Evolutionary conservation across 208 protist genomes (phyloP), one percentile per base, ranked within the genome.

Genomic region (Acanthamoeba sp.): DNA sequence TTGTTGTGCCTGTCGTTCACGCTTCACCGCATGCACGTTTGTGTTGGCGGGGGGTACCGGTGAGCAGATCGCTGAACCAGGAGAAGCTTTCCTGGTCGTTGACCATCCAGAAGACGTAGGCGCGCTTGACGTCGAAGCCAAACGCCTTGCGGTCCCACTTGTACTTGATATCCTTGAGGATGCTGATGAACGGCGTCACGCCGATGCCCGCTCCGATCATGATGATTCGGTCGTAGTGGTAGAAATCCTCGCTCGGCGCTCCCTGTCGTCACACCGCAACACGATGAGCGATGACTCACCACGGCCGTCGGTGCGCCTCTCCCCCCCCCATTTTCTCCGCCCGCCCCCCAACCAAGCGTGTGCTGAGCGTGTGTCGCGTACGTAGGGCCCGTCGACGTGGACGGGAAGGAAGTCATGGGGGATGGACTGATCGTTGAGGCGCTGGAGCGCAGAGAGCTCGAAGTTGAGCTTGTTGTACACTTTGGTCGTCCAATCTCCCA

Each of bases 141-240:
- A 64, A 62, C 5, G 45, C 40, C 52, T 88, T n/a, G 10, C 40
- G 22, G 12, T 95, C 52, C 34, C 95, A 38, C n/a, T 90, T 57
- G 80, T 95, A 95, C 66, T 80, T 94, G 32, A 97, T 95, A 42
- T 64, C 48, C 94, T 97, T 97, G 24, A 98, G 85, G 29, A 98
- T 91, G 10, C 96, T 97, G 18, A 95, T 84, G 22, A 97, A 97
- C 59, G 97, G 97, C 10, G 97, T 98, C 0, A 97, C 96, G 82
- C 97, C 97, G 93, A 98, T 98, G 90, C 97, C 97, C 22, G 97
- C 97, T 38, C 95, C 97, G 34, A 98, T 69, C 0, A 97, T 71
- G 22, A 98, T 95, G 1, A 95, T 93, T 6, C 91, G 73, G 22
- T 95, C 88, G 42, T 95, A 98, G 29, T 98, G 82, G 85, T 95